Evolutionary conservation across 2,329 filamentous ascomycete genomes (phyloP), one percentile per base, ranked within the genome.

Genomic region (Arthroderma uncinatum): DNA sequence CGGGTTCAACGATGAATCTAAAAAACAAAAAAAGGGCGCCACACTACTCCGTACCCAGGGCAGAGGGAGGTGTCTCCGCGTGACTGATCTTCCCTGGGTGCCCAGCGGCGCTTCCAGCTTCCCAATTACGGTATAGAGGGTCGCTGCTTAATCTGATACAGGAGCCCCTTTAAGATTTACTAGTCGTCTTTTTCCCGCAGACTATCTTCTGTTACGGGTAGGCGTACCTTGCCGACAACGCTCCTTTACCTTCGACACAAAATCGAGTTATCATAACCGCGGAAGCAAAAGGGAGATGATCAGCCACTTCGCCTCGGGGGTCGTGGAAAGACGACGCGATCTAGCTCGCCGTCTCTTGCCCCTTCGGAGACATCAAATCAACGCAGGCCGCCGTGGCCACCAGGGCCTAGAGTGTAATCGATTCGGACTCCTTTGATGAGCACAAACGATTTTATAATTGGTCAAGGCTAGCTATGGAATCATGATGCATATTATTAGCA

Each of bases 41-140:
- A 48, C 44, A 12, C 23, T 28, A 23, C 44, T n/a, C n/a, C n/a
- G n/a, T n/a, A n/a, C n/a, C 44, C 12, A 48, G 44, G 25, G 23
- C 23, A 23, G 12, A 28, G 44, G 21, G 23, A 30, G 23, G 12
- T 28, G 12, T 48, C 21, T 48, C 44, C 44, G 44, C 44, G 44
- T 48, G 44, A 48, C 23, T 30, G 44, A 48, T 48, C 44, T 48
- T 48, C 44, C 14, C 10, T 5, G 9, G 19, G 16, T n/a, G 23
- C 47, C 30, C 50, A 53, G 50, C 30, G 30, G 50, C 50, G 50
- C 50, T 53, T 53, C 50, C 50, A 53, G 50, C 50, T 53, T 53
- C 50, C 50, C 50, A 53, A 53, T 53, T 53, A 37, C 19, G 50
- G 50, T 30, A 25, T 48, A 48, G 23, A 25, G 44, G 44, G 21